A percentile compares a stretch with the other conserved stretches of the same genome.
Conservation (phyloP, 805 yeast genomes). For the Candida boidinii region DNA sequence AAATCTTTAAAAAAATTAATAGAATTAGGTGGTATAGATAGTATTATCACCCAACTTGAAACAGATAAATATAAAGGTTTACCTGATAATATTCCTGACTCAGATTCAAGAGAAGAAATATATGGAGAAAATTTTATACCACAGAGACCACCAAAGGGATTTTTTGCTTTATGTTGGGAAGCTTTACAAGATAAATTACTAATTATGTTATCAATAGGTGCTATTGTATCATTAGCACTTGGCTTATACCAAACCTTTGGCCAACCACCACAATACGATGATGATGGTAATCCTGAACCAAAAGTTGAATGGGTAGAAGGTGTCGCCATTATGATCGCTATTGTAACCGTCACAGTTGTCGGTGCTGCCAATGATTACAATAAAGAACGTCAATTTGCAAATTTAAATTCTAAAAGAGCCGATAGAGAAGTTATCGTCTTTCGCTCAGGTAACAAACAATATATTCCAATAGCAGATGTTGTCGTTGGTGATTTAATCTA, state of each 20-base stretch:
- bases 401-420: slow-evolving; percentile 80
- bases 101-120: slow-evolving; percentile 27
- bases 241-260: slow-evolving; percentile 93
- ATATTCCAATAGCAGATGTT: slow-evolving; percentile 65
- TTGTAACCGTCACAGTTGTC: slow-evolving; percentile 81
- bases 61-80: slow-evolving; percentile 36
- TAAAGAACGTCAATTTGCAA: slow-evolving; percentile 88
- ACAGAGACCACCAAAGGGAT: slow-evolving; percentile 57
- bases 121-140: slow-evolving; percentile 76
- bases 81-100: slow-evolving; percentile 22
- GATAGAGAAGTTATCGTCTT: slow-evolving; percentile 71
- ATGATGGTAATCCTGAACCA: slow-evolving; percentile 68
- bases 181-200: slow-evolving; percentile 90
- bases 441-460: slow-evolving; percentile 59
- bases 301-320: slow-evolving; percentile 98
- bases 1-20: slow-evolving; percentile 39
- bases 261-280: slow-evolving; percentile 67
- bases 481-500: slow-evolving; percentile 81
- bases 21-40: slow-evolving; percentile 37
- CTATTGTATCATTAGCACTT: slow-evolving; percentile 77
- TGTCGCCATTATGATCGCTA: slow-evolving; percentile 91
- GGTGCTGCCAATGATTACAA: slow-evolving; percentile 97
- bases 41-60: slow-evolving; percentile 22
- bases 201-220: slow-evolving; percentile 76
- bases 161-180: slow-evolving; percentile 61